Conservation (phyloP, 106 monocot species). For the Phalaenopsis aphrodite region DNA sequence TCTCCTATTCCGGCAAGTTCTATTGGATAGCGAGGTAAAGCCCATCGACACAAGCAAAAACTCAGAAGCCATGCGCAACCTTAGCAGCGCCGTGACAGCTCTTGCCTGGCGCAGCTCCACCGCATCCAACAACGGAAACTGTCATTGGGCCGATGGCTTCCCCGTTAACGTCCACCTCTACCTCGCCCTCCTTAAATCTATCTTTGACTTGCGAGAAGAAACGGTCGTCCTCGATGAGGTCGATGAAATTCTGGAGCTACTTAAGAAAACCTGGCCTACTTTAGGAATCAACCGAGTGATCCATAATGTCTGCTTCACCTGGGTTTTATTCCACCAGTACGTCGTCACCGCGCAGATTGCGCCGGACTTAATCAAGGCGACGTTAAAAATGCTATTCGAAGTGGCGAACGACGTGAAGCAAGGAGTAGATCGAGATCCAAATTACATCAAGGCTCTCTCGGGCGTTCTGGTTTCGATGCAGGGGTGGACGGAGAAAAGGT, state of each 20-base stretch:
- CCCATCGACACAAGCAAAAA: constrained; percentile 50
- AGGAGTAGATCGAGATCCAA: constrained; percentile 16
- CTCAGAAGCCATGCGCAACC: constrained; percentile 33
- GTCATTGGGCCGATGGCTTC: constrained; percentile 58
- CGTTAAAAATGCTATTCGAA: constrained; percentile 27
- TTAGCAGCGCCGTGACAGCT: constrained; percentile 24
- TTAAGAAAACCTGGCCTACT: constrained; percentile 48
- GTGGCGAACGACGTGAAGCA: constrained; percentile 31
- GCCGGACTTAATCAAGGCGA: constrained; percentile 37
- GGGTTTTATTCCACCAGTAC: constrained; percentile 57
- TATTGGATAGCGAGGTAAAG: constrained; percentile 20
- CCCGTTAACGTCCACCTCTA: constrained; percentile 53
- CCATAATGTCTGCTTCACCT: constrained; percentile 56
- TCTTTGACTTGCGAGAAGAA: constrained; percentile 49
- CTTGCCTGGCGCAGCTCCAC: constrained; percentile 29
- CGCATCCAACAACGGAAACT: constrained; percentile 14
- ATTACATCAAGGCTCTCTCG: constrained; percentile 29
- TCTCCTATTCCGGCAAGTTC: constrained; percentile 26
- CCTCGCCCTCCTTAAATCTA: constrained; percentile 44
- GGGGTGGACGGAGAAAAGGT: constrained; percentile 47
- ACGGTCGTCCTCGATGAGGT: constrained; percentile 56
- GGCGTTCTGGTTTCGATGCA: constrained; percentile 32
- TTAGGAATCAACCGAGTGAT: constrained; percentile 38
- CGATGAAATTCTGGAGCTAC: constrained; percentile 51
- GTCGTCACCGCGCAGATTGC: constrained; percentile 35